Evolutionary conservation across 2,329 filamentous ascomycete genomes (phyloP), one percentile per base, ranked within the genome.

Genomic region (Aspergillus ustus): DNA sequence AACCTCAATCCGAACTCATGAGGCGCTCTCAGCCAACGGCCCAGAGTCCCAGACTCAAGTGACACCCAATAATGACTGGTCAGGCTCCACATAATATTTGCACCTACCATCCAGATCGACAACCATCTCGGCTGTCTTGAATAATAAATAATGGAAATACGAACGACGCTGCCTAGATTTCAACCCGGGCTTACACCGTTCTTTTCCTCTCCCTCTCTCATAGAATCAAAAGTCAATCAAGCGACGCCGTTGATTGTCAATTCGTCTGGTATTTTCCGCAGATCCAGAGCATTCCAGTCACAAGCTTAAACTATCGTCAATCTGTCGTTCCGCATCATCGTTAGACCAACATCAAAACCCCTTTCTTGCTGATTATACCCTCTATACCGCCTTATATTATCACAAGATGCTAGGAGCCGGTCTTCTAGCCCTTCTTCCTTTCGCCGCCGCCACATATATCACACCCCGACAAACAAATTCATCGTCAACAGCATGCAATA

Each of bases 401-500:
- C 34, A 9, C 55, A 52, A 53, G 43, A 77, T 78, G 75, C 69
- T 67, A 61, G 60, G 65, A 56, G 63, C 74, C 20, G 61, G 64
- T 37, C 28, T 74, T n/a, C 66, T 77, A 58, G 64, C 72, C 15
- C 66, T 76, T 48, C 62, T 76, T 29, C 70, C 72, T 15, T 62
- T 71, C 19, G 69, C 65, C 9, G 66, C 70, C 13, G 74, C 73
- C 51, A 70, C 68, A 48, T 65, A 69, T 13, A 52, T 75, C 34
- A 67, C 59, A 57, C 73, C 67, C 63, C 79, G 66, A 62, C 60
- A 75, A 11, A 77, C 55, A 13, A 40, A 40, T 40, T 40, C 34
- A 40, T 40, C 34, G 2, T 40, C 34, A 28, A 57, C 77, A 22
- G 86, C 88, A 34, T 95, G 92, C 84, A 95, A 95, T 80, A 94